Evolutionary conservation across 2,329 filamentous ascomycete species (phyloP), one percentile per base, ranked within the genome.

Genomic region (Fusarium concolor): DNA sequence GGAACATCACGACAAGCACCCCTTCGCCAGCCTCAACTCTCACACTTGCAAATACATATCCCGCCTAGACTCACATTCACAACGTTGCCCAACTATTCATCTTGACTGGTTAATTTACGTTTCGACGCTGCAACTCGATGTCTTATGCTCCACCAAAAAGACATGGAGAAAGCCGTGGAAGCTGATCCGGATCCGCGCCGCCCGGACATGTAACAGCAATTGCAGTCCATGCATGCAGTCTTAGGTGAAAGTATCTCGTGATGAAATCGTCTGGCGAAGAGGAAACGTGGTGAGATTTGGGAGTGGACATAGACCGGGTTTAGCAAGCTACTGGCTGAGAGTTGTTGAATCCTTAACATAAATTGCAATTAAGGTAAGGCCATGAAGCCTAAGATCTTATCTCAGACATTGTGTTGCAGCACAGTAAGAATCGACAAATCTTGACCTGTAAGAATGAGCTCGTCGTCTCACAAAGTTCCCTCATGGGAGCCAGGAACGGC

Each of bases 241-340:
- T 74, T 74, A 73, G 60, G 70, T 74, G 68, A 73, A 73, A 66
- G 57, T 61, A 72, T 74, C 58, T 74, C 70, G 70, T 74, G 68
- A 74, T 74, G 49, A 33, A 52, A 72, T 70, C 56, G 11, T 31
- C 38, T 43, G 52, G 35, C 39, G 31, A 56, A 24, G 49, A 43
- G 54, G 38, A 65, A 47, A 45, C 22, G n/a, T 61, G 61, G 47
- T 53, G 57, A 63, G 64, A 64, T 42, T 67, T 39, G 26, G 26
- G 26, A 26, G 26, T 26, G 26, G 26, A 24, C 22, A 24, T 24
- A 24, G 22, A 6, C 22, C 22, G 26, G 26, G 8, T 26, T 26
- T 26, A 10, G 26, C 26, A 3, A 10, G 26, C 26, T 6, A 26
- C 26, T 26, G 26, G 26, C 9, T 26, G 26, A 26, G 26, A 26